Base-by-base conservation (phyloP, 1,284 basidiomycete genomes). In the Cystobasidium slooffiae region DNA sequence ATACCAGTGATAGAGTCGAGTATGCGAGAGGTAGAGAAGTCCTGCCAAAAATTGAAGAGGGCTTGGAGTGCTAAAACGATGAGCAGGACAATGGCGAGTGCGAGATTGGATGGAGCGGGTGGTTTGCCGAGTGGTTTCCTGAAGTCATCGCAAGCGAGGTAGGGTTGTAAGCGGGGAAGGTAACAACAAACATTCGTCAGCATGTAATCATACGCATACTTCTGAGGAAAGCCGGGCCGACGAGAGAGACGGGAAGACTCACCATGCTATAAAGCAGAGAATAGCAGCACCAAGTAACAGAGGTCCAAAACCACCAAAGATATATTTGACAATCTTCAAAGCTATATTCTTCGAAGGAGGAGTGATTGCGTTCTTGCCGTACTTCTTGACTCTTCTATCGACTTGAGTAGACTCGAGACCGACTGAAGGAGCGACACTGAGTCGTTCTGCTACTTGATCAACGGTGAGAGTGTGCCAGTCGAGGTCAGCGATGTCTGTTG, bases 221-320 rank as follows among this genome's bases (percentile, higher is more conserved):
- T n/a, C n/a, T n/a, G n/a, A n/a, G n/a, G n/a, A n/a, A n/a, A n/a
- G n/a, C n/a, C n/a, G n/a, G n/a, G n/a, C n/a, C n/a, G n/a, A n/a
- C n/a, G n/a, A n/a, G n/a, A 5, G 63, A 59, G 74, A 39, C 67
- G 70, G 62, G 59, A n/a, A 8, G 39, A 44, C 80, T 66, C 76
- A 81, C 84, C 84, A 86, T 6, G 84, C 82, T 73, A 85, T 82
- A 79, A 85, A 84, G 77, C 83, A 84, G 61, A 85, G 79, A 61
- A 86, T 80, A 31, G 82, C 80, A 53, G 85, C 88, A 31, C 83
- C 83, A 63, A 88, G 82, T 24, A 90, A 83, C 31, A 90, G 82
- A 55, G 84, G 85, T 0, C 88, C 88, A 76, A 88, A 88, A 0
- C 85, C 85, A 44, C 85, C 84, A 68, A 86, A 84, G 22, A 85